Evolutionary conservation across 345 rosid genomes (phyloP), one percentile per base, ranked within the genome.

Genomic region (Bruguiera parviflora): DNA sequence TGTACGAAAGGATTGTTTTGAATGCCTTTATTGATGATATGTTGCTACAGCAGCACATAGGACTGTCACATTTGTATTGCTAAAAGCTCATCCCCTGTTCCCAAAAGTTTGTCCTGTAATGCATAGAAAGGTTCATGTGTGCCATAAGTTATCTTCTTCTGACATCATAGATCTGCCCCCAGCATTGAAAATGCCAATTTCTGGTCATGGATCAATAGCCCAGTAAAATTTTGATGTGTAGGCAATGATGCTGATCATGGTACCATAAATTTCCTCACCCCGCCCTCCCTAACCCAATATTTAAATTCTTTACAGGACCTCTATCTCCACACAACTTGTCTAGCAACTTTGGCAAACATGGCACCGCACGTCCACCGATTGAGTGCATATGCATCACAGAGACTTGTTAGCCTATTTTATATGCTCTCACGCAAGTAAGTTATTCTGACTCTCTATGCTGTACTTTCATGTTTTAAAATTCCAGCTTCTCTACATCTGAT

Each of bases 311-410:
- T 53, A 75, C 91, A 95, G 99, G 99, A 95, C 86, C 96, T 95
- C 53, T 95, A 95, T 84, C 86, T 95, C 39, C 99, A 95, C 75
- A 95, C 99, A 58, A 95, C 94, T 69, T 92, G 99, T 81, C 83
- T 95, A 29, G 99, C 99, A 61, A 90, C 96, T 65, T 80, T 95
- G 83, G 99, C 98, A 71, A 95, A 95, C 86, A 95, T 92, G 96
- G 99, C 98, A 52, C 99, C 99, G 74, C 99, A 95, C 80, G 84
- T 86, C 74, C 91, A 92, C 78, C 97, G 85, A 35, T 80, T 95
- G 84, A 95, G 97, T 84, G 93, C 96, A 72, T 92, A 92, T 83
- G 98, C 99, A 75, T 95, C 97, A 13, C 97, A 95, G 82, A 88
- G 97, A 77, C 85, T 95, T 61, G 92, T 95, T 85, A 95, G 98